phyloP scores from a whole-genome alignment of 2,329 filamentous ascomycete species.

The Phoma sp. region DNA sequence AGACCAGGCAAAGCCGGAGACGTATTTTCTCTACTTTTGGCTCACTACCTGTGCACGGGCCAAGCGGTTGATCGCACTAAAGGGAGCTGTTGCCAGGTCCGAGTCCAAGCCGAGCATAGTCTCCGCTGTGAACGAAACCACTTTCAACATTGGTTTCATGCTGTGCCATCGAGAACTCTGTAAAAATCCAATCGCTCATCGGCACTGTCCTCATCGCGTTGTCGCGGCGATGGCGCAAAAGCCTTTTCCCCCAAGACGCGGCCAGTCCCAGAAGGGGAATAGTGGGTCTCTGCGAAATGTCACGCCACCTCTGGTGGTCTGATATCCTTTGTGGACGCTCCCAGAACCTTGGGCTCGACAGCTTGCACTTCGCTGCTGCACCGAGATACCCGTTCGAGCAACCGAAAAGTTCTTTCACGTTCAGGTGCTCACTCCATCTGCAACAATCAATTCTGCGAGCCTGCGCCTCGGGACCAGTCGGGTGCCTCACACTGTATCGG shows the following conservation, averaged over 20 bases:
- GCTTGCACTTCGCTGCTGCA: conserved; percentile 22
- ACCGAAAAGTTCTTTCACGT: conserved; percentile 15
- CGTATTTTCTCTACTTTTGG: not conserved
- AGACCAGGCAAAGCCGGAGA: not conserved
- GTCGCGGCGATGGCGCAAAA: conserved; percentile 3
- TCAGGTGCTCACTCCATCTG: conserved; percentile 19
- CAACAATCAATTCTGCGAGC: conserved; percentile 21
- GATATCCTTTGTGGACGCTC: conserved; percentile 27
- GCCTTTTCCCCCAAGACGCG: conserved; percentile 9
- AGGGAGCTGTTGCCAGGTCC: conserved; percentile 2
- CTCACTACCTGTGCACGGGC: not conserved
- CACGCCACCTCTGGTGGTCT: conserved; percentile 47
- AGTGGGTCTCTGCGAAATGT: conserved; percentile 30
- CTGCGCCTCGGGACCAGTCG: conserved; percentile 17
- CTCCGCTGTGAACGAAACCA: not conserved
- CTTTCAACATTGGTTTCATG: not conserved
- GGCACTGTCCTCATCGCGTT: conserved; percentile 4
- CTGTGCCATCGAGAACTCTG: conserved; percentile 7
- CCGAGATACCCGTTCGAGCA: conserved; percentile 26
- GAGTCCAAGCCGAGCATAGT: conserved; percentile 1
- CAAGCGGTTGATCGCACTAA: not conserved
- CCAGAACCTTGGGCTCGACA: conserved; percentile 16
- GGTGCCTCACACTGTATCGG: conserved; percentile 7
- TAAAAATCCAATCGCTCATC: not conserved
- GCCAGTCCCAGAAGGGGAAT: conserved; percentile 15